Percentiles rank a stretch among this genome's conserved stretches.
Evolutionary conservation across 2,329 filamentous ascomycete species (phyloP).

Genomic region (Penicillium sp.): DNA sequence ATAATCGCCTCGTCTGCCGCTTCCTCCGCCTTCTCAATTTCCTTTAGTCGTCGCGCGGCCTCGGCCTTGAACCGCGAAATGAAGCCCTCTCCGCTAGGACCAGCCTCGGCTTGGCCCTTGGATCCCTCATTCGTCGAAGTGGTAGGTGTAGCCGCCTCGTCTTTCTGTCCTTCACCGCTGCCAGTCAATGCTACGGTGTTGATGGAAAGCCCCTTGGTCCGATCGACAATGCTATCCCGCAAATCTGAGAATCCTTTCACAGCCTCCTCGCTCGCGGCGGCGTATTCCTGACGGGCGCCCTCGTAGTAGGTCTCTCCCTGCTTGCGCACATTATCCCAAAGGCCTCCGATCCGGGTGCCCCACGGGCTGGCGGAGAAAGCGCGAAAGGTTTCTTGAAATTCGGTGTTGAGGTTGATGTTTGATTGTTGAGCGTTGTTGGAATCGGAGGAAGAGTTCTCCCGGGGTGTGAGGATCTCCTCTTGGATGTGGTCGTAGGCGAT

Average conservation of each 20-base stretch:
- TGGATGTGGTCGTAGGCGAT: constrained; percentile 95
- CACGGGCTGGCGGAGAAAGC: constrained; percentile 88
- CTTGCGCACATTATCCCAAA: constrained; percentile 89
- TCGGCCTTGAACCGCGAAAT: constrained; percentile 73
- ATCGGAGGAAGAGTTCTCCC: constrained; percentile 47
- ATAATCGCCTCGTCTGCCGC: constrained; percentile 93
- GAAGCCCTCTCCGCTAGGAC: constrained; percentile 56
- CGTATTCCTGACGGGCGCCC: constrained; percentile 77
- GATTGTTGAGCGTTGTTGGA: constrained; percentile 27
- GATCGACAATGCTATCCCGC: constrained; percentile 64
- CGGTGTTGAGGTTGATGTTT: constrained; percentile 67
- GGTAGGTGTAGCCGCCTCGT: constrained; percentile 31
- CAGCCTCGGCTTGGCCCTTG: constrained; percentile 24
- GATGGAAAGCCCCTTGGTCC: constrained; percentile 71
- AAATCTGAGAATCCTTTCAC: constrained; percentile 74
- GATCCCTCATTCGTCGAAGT: constrained; percentile 20
- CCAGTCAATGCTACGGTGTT: constrained; percentile 37
- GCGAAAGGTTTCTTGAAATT: constrained; percentile 93
- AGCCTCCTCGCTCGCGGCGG: constrained; percentile 75
- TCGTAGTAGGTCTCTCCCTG: constrained; percentile 90
- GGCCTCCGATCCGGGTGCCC: constrained; percentile 83
- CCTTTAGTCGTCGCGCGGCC: constrained; percentile 78
- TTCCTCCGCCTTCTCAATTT: constrained; percentile 89
- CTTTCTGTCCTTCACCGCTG: constrained; percentile 25
- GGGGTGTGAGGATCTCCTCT: constrained; percentile 67